Conservation (phyloP, 768 basidiomycete species). For the Mycena rosella region DNA sequence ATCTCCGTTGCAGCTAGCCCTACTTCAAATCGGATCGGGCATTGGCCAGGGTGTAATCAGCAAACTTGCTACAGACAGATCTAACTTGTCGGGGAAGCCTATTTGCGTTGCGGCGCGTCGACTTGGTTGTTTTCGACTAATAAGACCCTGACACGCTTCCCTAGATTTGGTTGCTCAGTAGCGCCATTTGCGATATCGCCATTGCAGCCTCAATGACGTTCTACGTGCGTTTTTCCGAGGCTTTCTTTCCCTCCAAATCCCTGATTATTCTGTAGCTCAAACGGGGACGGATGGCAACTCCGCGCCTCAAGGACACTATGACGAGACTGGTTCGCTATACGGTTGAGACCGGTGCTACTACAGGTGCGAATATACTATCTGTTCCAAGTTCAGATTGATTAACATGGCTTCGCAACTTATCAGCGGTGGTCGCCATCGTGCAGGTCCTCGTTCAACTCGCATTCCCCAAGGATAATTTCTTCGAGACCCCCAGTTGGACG, state of each 20-base stretch:
- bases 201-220: slow-evolving; percentile 49
- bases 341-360: slow-evolving; percentile 52
- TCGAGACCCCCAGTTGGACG: slow-evolving; percentile 49
- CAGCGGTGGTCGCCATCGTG: slow-evolving; percentile 48
- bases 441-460: slow-evolving; percentile 47
- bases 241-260: neutral
- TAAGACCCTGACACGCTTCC: neutral
- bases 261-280: slow-evolving; percentile 32
- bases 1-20: slow-evolving; percentile 14
- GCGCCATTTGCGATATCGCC: slow-evolving; percentile 47
- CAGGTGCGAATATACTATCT: slow-evolving; percentile 37
- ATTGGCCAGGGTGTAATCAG: slow-evolving; percentile 29
- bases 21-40: slow-evolving; percentile 18
- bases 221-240: slow-evolving; percentile 40
- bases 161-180: slow-evolving; percentile 51
- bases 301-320: slow-evolving; percentile 37
- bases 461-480: slow-evolving; percentile 36
- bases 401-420: neutral
- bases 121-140: neutral
- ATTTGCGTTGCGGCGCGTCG: slow-evolving; percentile 21
- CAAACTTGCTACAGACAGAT: slow-evolving; percentile 10
- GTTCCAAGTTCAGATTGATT: neutral
- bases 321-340: slow-evolving; percentile 48
- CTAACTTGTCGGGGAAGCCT: slow-evolving; percentile 19
- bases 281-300: neutral